Evolutionary conservation across 2,329 filamentous ascomycete species (phyloP).

Genomic region (Nothophaeocryptopus gaeumannii): DNA sequence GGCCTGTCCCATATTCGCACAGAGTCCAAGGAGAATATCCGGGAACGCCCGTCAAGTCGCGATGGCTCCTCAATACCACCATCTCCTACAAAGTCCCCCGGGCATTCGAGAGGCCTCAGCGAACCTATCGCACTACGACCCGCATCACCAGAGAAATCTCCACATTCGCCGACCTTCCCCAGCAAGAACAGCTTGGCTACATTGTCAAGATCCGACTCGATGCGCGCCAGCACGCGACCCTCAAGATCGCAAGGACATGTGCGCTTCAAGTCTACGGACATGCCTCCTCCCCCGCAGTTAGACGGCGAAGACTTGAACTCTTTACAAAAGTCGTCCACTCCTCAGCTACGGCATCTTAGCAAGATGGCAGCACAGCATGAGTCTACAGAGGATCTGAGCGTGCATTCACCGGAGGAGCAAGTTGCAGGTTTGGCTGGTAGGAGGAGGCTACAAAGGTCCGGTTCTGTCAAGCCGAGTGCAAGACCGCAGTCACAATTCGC

Average conservation of each 20-base stretch:
- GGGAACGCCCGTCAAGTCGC: constrained; percentile 21
- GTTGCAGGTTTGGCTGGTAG: constrained; percentile 85
- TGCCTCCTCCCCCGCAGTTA: constrained; percentile 28
- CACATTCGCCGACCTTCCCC: constrained; percentile 26
- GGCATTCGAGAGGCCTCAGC: constrained; percentile 27
- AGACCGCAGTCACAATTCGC: constrained; percentile 35
- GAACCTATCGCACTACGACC: constrained; percentile 24
- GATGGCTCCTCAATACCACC: constrained; percentile 16
- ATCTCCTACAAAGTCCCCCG: constrained; percentile 23
- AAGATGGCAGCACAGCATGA: constrained; percentile 67
- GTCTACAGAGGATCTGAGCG: constrained; percentile 74
- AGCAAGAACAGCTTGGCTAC: constrained; percentile 34
- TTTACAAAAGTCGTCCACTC: constrained; percentile 83
- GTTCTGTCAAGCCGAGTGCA: constrained; percentile 57
- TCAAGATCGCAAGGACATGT: constrained; percentile 30
- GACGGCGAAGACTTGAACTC: constrained; percentile 65
- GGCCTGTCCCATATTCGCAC: constrained; percentile 19
- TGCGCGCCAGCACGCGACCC: constrained; percentile 36
- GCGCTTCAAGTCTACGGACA: constrained; percentile 33
- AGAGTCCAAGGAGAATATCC: constrained; percentile 31
- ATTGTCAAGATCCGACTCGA: constrained; percentile 37
- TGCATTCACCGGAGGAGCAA: constrained; percentile 75
- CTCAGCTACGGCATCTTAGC: constrained; percentile 85
- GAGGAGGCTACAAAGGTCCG: constrained; percentile 68
- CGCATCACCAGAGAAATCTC: constrained; percentile 24